Base-by-base conservation (phyloP, 805 yeast genomes). In the Tetrapisispora arboricola region DNA sequence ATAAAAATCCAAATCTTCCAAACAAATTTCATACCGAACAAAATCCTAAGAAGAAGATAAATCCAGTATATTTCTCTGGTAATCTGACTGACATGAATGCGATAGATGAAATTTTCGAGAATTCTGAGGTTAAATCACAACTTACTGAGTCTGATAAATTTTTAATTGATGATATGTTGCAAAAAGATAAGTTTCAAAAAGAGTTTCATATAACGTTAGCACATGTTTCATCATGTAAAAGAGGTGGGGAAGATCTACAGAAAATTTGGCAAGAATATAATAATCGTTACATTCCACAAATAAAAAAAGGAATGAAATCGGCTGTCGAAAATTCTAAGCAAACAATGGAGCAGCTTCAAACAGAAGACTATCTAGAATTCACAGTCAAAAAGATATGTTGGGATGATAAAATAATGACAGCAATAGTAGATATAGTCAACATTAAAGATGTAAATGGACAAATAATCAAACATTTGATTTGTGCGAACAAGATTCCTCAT, bases 171-270 rank as follows among this genome's bases (percentile, higher is more conserved):
- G 4, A 28, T n/a, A 17, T 19, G 19, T 19, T 46, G 10, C 27
- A 41, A 19, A 30, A 41, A 0, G 53, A 58, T 1, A 59, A 77
- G 26, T 56, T 80, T 1, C 84, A 77, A 47, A 38, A 54, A 0
- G 67, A 67, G 22, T 78, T 83, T 48, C 94, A 84, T 53, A 72
- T 84, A 3, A 85, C 94, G 0, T 53, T 83, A 33, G 66, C 74
- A 4, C 94, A 83, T 53, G 46, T 57, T 0, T 41, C 45, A 19
- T 64, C 59, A 32, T 52, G 57, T 3, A 63, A 61, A 25, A 56
- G 40, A 34, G 64, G 66, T 2, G 40, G 52, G n/a, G 46, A 41
- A 1, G 30, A 36, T 10, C 57, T 50, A 15, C 58, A 51, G 39
- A 36, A 40, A 11, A 39, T 61, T 25, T 58, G 65, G 68, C 45